These are phyloP conservation scores for Leucoagaricus sp. DNA, from an alignment of 1,284 basidiomycete species.

Conservation along the genomic window DNA sequence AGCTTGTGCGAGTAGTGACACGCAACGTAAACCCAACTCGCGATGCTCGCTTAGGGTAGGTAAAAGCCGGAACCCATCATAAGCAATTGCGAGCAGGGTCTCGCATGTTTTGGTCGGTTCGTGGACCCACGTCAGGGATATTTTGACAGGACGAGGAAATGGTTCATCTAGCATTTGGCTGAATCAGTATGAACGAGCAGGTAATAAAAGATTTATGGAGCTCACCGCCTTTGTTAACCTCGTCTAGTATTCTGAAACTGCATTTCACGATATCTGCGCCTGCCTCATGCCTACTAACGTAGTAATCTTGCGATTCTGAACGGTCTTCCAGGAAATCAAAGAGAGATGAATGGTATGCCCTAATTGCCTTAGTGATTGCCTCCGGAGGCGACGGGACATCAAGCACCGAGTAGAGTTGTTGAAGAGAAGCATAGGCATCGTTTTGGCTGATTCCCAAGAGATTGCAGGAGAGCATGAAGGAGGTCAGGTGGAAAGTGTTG, in stretches of 20 bases:
- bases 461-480: conserved; percentile 1
- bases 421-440: conserved; percentile 4
- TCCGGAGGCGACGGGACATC: not conserved
- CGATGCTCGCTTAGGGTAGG: not conserved
- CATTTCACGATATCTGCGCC: not conserved
- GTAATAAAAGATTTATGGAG: not conserved
- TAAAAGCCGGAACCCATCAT: conserved; percentile 1
- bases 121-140: not conserved
- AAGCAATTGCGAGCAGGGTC: not conserved
- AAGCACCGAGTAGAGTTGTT: conserved; percentile 9
- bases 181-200: not conserved
- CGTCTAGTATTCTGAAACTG: conserved; percentile 4
- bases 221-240: not conserved
- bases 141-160: not conserved
- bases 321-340: conserved; percentile 4
- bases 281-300: not conserved
- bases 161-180: not conserved
- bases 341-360: conserved; percentile 4
- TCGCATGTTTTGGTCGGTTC: not conserved
- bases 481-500: not conserved
- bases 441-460: conserved; percentile 1
- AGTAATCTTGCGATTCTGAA: not conserved
- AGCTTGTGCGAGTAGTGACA: not conserved
- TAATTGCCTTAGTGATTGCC: not conserved
- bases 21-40: not conserved